A percentile compares a stretch with the other conserved stretches of the same genome.
phyloP scores from a whole-genome alignment of 2,329 filamentous ascomycete genomes.

The Trichoderma sp. region DNA sequence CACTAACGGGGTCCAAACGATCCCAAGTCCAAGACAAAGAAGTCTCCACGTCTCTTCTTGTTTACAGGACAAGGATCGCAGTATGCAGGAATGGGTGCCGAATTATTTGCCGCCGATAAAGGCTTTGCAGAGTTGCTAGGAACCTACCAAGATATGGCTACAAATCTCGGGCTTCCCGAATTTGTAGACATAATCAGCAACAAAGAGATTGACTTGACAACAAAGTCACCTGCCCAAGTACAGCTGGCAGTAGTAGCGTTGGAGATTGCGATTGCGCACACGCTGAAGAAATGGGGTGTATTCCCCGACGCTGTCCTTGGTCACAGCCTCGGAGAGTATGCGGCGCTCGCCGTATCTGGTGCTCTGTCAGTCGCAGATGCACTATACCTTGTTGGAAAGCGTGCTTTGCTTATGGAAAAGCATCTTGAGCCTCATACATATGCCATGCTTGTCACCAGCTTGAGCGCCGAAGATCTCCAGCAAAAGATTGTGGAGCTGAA shows the following conservation, averaged over 20 bases:
- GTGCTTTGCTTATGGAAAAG: slow-evolving; percentile 10
- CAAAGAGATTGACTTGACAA: background rate
- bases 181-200: background rate
- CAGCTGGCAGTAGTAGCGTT: background rate
- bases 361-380: background rate
- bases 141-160: background rate
- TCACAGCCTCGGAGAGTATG: background rate
- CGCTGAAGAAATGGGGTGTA: background rate
- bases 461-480: background rate
- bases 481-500: background rate
- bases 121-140: background rate
- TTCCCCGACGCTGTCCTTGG: background rate
- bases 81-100: background rate
- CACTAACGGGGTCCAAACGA: background rate
- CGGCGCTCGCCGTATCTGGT: background rate
- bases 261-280: background rate
- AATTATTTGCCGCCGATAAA: background rate
- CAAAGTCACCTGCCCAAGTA: background rate
- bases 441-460: slow-evolving; percentile 18
- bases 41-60: background rate
- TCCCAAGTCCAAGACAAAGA: background rate
- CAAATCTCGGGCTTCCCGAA: background rate
- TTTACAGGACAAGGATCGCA: background rate
- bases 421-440: background rate
- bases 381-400: slow-evolving; percentile 11